These are phyloP conservation scores for Podospora appendiculata DNA, from an alignment of 495 filamentous ascomycete species.

Conservation along the genomic window DNA sequence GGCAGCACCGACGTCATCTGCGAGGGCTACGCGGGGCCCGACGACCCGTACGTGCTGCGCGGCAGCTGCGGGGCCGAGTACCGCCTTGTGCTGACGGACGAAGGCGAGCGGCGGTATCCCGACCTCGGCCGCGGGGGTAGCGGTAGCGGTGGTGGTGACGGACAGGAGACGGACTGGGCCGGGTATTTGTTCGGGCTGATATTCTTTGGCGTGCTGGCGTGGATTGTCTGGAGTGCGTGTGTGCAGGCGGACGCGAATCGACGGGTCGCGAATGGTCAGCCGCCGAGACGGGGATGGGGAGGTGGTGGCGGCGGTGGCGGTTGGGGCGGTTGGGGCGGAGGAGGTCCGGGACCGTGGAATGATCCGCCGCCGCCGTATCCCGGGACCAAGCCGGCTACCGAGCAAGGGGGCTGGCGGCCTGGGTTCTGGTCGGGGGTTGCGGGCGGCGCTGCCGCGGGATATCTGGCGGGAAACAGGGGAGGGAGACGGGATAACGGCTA, in stretches of 20 bases:
- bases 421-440: constrained; percentile 82
- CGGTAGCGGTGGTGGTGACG: not conserved
- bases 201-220: constrained; percentile 37
- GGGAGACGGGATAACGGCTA: constrained; percentile 16
- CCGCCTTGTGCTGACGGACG: constrained; percentile 67
- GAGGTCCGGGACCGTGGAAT: constrained; percentile 40
- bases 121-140: constrained; percentile 13
- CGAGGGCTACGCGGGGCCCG: constrained; percentile 70
- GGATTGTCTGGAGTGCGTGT: constrained; percentile 45
- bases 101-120: constrained; percentile 68
- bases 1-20: constrained; percentile 87
- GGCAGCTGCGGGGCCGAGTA: constrained; percentile 95
- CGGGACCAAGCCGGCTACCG: constrained; percentile 24
- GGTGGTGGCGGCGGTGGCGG: constrained; percentile 12
- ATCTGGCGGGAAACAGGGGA: constrained; percentile 53
- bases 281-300: constrained; percentile 2
- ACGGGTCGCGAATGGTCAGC: constrained; percentile 3
- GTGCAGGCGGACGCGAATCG: constrained; percentile 5
- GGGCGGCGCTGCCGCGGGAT: constrained; percentile 62
- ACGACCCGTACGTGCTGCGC: constrained; percentile 78
- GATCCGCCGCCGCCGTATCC: constrained; percentile 55
- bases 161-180: constrained; percentile 8
- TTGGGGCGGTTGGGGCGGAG: constrained; percentile 20
- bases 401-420: constrained; percentile 54
- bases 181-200: constrained; percentile 23